Evolutionary conservation across 805 yeast genomes (phyloP).

Genomic region (Ogataea dorogensis): DNA sequence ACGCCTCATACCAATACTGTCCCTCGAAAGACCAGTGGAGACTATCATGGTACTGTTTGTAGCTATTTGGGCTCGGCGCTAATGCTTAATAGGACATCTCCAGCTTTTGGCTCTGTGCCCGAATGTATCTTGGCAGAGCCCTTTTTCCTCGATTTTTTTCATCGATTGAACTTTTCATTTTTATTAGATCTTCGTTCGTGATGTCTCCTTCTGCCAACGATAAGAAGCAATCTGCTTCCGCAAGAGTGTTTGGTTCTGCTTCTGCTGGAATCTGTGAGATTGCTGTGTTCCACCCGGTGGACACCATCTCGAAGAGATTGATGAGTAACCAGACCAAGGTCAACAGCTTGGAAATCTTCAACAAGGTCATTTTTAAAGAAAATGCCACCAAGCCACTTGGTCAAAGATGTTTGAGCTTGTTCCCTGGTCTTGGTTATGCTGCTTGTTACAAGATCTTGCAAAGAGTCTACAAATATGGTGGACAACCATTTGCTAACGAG

Average conservation of each 20-base stretch:
- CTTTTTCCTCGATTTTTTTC: constrained; percentile 6
- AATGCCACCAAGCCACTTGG: constrained; percentile 71
- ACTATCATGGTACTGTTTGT: no score
- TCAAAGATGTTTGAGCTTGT: constrained; percentile 73
- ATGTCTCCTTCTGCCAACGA: constrained; percentile 41
- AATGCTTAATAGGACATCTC: background rate
- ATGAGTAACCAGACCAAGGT: constrained; percentile 80
- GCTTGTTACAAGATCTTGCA: constrained; percentile 95
- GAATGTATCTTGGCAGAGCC: constrained; percentile 5
- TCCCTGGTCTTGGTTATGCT: constrained; percentile 98
- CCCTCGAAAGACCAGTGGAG: no score
- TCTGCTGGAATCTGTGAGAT: constrained; percentile 97
- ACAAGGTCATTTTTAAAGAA: constrained; percentile 82
- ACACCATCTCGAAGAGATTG: constrained; percentile 93
- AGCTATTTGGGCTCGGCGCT: no score
- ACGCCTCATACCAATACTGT: no score
- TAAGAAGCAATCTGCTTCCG: constrained; percentile 82
- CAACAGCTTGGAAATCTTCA: constrained; percentile 62
- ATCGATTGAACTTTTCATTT: no score
- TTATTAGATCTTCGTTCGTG: constrained; percentile 4
- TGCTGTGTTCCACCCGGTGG: constrained; percentile 97
- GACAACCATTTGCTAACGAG: constrained; percentile 98
- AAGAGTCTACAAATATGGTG: constrained; percentile 98
- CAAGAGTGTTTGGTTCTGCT: constrained; percentile 96
- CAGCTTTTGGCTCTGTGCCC: constrained; percentile 1